Conservation (phyloP, 306 rosid species). For the Cucurbita pepo region DNA sequence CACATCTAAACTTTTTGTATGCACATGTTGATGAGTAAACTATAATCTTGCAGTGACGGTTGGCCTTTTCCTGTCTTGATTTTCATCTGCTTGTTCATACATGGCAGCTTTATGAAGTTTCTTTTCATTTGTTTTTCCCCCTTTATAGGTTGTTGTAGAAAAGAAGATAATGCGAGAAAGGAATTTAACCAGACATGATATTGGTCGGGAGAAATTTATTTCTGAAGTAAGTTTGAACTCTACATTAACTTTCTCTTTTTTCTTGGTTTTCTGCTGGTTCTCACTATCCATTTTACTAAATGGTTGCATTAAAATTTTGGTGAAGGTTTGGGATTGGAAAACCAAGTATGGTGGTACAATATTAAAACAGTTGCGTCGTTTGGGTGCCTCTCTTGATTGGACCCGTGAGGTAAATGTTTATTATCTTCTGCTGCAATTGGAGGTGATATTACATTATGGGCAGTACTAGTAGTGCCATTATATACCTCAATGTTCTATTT, state of each 20-base stretch:
- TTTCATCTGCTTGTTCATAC: neutral
- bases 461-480: neutral
- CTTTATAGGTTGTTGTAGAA: constrained; percentile 80
- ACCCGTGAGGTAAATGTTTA: constrained; percentile 65
- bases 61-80: neutral
- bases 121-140: neutral
- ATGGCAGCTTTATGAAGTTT: neutral
- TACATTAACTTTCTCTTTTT: neutral
- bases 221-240: constrained; percentile 46
- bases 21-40: neutral
- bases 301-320: constrained; percentile 7
- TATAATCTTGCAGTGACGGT: neutral
- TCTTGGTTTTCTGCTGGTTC: neutral
- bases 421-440: neutral
- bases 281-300: constrained; percentile 3
- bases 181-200: constrained; percentile 56
- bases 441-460: neutral
- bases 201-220: constrained; percentile 68
- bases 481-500: neutral
- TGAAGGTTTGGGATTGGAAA: constrained; percentile 96
- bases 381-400: constrained; percentile 97
- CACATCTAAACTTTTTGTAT: neutral
- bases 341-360: constrained; percentile 71
- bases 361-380: constrained; percentile 60
- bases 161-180: constrained; percentile 85